Percentiles rank a stretch among this genome's conserved stretches.
phyloP scores from a whole-genome alignment of 148 eudicot genomes.

The Nyssa sinensis region DNA sequence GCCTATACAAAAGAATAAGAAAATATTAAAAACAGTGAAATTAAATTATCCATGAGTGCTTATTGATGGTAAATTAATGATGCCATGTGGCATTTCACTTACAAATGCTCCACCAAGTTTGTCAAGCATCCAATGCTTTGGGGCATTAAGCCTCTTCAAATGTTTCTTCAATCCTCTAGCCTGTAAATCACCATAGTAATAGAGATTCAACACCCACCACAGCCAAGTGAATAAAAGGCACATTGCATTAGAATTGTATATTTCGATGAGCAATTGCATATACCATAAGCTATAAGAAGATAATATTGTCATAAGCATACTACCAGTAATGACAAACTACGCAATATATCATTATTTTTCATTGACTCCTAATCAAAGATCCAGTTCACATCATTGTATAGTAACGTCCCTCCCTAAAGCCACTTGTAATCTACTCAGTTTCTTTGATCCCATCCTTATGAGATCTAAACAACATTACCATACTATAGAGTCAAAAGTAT shows the following conservation, averaged over 20 bases:
- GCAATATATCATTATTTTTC: too few species aligned
- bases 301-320: neutral
- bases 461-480: too few species aligned
- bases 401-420: neutral
- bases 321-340: neutral
- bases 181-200: conserved; percentile 19
- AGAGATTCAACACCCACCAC: neutral
- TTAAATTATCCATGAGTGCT: neutral
- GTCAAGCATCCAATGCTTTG: conserved; percentile 63
- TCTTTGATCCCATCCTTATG: neutral
- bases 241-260: neutral
- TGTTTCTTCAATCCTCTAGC: conserved; percentile 66
- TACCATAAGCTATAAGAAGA: too few species aligned
- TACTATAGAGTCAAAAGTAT: too few species aligned
- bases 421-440: neutral
- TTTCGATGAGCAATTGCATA: neutral
- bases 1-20: conserved; percentile 28
- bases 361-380: neutral
- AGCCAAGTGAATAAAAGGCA: neutral
- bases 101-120: conserved; percentile 60
- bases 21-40: neutral
- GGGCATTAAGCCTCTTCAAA: conserved; percentile 71
- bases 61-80: neutral
- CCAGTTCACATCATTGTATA: neutral
- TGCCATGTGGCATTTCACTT: conserved; percentile 6